phyloP scores from a whole-genome alignment of 148 eudicot species.

The Rhododendron kiyosumense region DNA sequence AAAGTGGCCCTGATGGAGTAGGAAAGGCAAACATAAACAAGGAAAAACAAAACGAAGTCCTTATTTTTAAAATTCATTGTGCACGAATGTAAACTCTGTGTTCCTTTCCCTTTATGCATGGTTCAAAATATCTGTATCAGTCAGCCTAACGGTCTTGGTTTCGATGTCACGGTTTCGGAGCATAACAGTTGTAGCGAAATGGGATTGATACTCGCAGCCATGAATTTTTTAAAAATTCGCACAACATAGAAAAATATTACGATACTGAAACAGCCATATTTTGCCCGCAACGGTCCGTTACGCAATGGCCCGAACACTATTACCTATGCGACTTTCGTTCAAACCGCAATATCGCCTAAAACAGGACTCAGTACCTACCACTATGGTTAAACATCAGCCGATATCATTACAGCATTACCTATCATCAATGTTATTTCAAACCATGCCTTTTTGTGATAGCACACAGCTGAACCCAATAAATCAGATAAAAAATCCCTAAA shows the following conservation, averaged over 20 bases:
- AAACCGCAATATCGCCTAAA: neutral
- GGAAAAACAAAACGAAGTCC: neutral
- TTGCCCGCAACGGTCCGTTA: neutral
- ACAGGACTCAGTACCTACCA: neutral
- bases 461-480: neutral
- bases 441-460: neutral
- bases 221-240: neutral
- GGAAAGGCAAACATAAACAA: neutral
- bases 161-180: neutral
- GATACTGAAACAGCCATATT: neutral
- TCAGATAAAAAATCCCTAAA: neutral
- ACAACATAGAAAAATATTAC: neutral
- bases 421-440: neutral
- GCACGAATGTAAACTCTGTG: neutral
- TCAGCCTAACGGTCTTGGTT: neutral
- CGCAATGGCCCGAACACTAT: neutral
- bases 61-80: neutral
- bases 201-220: neutral
- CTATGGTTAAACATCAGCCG: neutral
- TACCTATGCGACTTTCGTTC: neutral
- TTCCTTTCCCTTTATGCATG: neutral
- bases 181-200: neutral
- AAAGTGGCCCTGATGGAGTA: constrained; percentile 12
- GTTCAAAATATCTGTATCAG: neutral
- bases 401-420: neutral